Conservation (phyloP, 169 alveolate species). For the Perkinsus chesapeaki region DNA sequence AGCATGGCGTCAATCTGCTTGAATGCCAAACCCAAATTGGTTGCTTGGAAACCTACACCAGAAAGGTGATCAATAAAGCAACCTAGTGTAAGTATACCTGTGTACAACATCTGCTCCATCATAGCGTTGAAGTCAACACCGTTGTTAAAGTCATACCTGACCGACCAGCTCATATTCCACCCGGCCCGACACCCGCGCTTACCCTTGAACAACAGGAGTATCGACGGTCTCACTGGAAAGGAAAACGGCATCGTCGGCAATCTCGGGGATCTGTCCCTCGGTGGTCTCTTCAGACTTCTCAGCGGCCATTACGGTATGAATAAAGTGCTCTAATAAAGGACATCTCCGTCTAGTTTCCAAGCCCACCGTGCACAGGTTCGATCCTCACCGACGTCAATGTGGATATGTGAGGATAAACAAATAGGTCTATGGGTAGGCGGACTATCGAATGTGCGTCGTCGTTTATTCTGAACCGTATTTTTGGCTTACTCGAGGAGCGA, state of each 20-base stretch:
- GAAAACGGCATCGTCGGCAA: neutral
- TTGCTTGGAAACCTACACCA: conserved; percentile 4
- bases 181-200: neutral
- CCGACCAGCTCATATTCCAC: no score
- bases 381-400: neutral
- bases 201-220: neutral
- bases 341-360: neutral
- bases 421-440: no score
- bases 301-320: neutral
- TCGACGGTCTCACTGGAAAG: neutral
- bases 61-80: neutral
- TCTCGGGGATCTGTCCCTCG: neutral
- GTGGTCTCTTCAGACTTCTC: neutral
- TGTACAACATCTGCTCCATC: neutral
- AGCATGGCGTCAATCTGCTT: conserved; percentile 8
- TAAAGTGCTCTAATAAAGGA: neutral
- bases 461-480: no score
- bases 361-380: neutral
- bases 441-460: no score
- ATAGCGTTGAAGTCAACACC: conserved; percentile 6
- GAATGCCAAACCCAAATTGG: conserved; percentile 6
- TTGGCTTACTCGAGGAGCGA: neutral
- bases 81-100: neutral
- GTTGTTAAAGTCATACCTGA: conserved; percentile 10
- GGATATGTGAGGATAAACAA: neutral